phyloP scores from a whole-genome alignment of 331 rosid species.

The Saraca asoca region DNA sequence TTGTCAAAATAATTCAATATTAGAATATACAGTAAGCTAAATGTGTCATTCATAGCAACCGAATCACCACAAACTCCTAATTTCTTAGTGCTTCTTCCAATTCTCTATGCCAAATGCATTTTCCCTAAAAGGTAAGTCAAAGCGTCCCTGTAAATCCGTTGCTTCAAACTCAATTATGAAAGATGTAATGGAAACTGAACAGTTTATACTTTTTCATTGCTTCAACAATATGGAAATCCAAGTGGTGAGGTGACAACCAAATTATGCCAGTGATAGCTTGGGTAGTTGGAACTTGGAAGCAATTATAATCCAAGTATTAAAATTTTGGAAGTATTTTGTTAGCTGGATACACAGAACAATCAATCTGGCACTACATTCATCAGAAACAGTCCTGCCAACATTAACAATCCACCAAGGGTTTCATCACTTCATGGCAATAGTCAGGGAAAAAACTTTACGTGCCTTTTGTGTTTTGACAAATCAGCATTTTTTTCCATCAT shows the following conservation, averaged over 20 bases:
- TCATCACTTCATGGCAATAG: slow-evolving; percentile 15
- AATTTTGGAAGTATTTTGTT: neutral
- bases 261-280: neutral
- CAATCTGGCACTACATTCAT: neutral
- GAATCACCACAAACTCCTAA: slow-evolving; percentile 15
- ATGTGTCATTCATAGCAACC: slow-evolving; percentile 19
- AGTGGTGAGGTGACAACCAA: neutral
- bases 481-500: too few relatives aligned
- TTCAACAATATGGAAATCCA: slow-evolving; percentile 9
- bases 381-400: slow-evolving; percentile 19
- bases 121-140: slow-evolving; percentile 14
- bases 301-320: neutral
- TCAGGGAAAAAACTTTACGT: too few relatives aligned
- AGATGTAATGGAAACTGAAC: slow-evolving; percentile 1
- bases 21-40: slow-evolving; percentile 1
- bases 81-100: neutral
- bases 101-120: neutral
- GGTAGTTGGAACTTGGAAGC: neutral
- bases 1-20: slow-evolving; percentile 5
- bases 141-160: neutral
- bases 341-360: neutral
- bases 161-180: slow-evolving; percentile 6
- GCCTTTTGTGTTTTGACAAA: too few relatives aligned
- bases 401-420: neutral
- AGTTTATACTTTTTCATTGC: neutral